Conservation (phyloP, 108 stramenopile genomes). For the Discostella stelligeroides region DNA sequence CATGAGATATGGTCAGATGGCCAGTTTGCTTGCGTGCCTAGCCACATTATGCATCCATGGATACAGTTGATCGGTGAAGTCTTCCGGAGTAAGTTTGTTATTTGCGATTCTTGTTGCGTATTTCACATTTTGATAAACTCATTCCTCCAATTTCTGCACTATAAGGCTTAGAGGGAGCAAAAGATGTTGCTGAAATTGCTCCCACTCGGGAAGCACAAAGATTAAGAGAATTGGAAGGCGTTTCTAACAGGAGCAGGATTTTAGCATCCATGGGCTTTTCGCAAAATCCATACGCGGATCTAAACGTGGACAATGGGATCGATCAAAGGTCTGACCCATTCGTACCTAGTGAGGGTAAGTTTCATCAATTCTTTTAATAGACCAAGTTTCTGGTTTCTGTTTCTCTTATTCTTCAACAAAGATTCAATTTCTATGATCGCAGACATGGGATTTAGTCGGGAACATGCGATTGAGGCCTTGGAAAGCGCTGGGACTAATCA, state of each 20-base stretch:
- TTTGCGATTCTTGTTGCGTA: too few species aligned
- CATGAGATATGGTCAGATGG: conserved; percentile 61
- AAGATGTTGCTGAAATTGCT: conserved; percentile 31
- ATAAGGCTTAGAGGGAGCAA: conserved; percentile 58
- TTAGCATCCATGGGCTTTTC: conserved; percentile 27
- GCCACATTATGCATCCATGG: conserved; percentile 68
- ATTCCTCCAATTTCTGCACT: too few species aligned
- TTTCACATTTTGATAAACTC: too few species aligned
- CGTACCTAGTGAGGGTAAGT: conserved; percentile 66
- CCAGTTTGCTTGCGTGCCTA: conserved; percentile 53
- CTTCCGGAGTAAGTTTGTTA: conserved; percentile 32
- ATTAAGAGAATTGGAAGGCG: conserved; percentile 7
- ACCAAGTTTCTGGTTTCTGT: too few species aligned
- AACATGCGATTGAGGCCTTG: conserved; percentile 83
- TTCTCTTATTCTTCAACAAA: too few species aligned
- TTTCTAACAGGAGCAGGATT: conserved; percentile 15
- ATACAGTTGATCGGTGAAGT: conserved; percentile 59
- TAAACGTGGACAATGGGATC: conserved; percentile 1
- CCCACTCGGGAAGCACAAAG: neutral
- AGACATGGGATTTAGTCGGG: conserved; percentile 93
- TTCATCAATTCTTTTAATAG: too few species aligned
- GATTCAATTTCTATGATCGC: conserved; percentile 66
- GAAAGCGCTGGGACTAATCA: conserved; percentile 67
- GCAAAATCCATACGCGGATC: conserved; percentile 13
- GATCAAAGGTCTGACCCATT: conserved; percentile 51